Evolutionary conservation across 1,284 basidiomycete genomes (phyloP), one percentile per base, ranked within the genome.

Genomic region (Meripilus lineatus): DNA sequence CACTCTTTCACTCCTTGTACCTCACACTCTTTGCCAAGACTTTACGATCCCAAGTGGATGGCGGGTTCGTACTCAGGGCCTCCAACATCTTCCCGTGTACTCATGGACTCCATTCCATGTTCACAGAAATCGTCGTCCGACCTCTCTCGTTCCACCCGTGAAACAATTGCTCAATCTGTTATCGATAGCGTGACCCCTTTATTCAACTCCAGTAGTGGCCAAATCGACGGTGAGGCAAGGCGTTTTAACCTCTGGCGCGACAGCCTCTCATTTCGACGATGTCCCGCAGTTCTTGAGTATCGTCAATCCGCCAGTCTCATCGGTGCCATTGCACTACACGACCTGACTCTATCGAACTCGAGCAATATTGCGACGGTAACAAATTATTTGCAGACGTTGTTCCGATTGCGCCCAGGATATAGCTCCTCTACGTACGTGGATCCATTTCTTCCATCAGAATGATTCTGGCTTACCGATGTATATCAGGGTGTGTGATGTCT

Each of bases 111-210:
- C 14, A 8, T 11, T 7, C 5, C n/a, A n/a, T 6, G 15, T 5
- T 25, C 4, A 17, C 20, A 44, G 42, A 39, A 38, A 38, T 37
- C 42, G 3, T 38, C 36, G 7, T 38, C 36, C 24, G 39, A 23
- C 33, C 36, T 44, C 36, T 24, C 42, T 8, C 18, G 17, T 21
- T 22, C 38, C 15, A 26, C 25, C 7, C 23, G 42, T 17, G 13
- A n/a, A 13, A 39, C 8, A 11, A 20, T 39, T 26, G 38, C 38
- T 15, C 4, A 39, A 15, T 8, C 21, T 7, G 4, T 25, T n/a
- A 4, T 39, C 8, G 22, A 26, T 17, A 25, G 13, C 7, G 13
- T 39, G 14, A 10, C 38, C 14, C 5, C 5, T 37, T 22, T 14
- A 25, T 4, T 39, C 22, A 26, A 39, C n/a, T 21, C 7, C 5